Evolutionary conservation across 257 asterid species (phyloP), one percentile per base, ranked within the genome.

Genomic region (Thymus quinquecostatus): DNA sequence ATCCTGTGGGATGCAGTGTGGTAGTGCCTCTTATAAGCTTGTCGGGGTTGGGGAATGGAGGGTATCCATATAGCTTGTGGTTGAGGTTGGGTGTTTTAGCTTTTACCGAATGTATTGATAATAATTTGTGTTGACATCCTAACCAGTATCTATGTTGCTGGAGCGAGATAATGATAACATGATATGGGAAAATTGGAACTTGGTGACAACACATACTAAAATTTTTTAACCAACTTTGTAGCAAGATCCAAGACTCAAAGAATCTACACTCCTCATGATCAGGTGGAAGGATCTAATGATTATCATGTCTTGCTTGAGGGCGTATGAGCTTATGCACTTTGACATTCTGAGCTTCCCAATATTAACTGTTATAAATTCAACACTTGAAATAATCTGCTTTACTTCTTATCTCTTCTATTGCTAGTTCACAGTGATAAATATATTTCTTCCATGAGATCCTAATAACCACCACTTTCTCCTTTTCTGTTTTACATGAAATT

Each of bases 401-500:
- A 30, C 32, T n/a, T 8, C 47, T 13, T n/a, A 50, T 5, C 10
- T 14, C 8, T n/a, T 13, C 38, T 51, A 21, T 65, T 47, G 11
- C 70, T 64, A 47, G 70, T 47, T 65, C 58, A 48, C 21, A 5
- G 6, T 47, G 32, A 29, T 9, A 34, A 34, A 51, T 51, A 51
- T 14, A 36, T 67, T 66, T n/a, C 14, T 51, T 53, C 67, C 57
- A 41, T 13, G 29, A 43, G 40, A 40, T 56, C 65, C 64, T 28
- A 55, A 41, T 30, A 55, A 27, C 64, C 60, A 36, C 64, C 61
- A 56, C 21, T 11, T 40, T 54, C 14, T 53, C 72, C 53, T 29
- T 34, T 68, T 21, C 14, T 38, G 10, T 8, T 69, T 56, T 43
- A 0, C 29, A 34, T 44, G 41, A 70, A 55, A 45, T 14, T 44